Base-by-base conservation (phyloP, 352 stramenopile species). In the Halophytophthora batemanensis region DNA sequence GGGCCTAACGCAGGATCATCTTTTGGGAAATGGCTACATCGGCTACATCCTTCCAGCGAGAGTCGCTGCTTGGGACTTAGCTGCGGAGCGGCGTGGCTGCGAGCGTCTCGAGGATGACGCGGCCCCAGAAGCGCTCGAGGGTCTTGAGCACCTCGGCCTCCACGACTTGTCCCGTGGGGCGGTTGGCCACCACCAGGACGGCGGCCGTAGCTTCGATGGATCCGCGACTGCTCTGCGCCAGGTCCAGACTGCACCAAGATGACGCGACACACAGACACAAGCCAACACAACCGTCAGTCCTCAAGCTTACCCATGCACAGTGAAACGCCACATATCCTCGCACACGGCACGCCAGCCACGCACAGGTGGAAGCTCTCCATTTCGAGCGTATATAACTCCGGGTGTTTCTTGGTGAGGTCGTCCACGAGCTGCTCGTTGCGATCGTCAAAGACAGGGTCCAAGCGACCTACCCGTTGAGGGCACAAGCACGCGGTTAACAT, bases 341-440 rank as follows among this genome's bases (percentile, higher is more conserved):
- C 4, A 6, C 43, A 21, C 2, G 39, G 19, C 21, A 53, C 8
- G 14, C 18, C 18, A 21, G 31, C 13, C 17, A 35, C 70, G 45
- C 50, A 77, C 70, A 90, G 57, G 41, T 86, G 73, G 55, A 87
- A 90, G 1, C 70, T 77, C 56, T 89, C 80, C 80, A 90, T 90
- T 56, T 90, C 77, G 51, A 87, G 60, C 8, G 60, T 82, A 53
- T 69, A 41, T 14, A 79, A 51, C 12, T 56, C 58, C 10, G 71
- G 62, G 41, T 73, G 50, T 3, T 51, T 50, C 23, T 47, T 49
- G 14, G 63, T 31, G 33, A 90, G 51, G 19, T 54, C 35, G 17
- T 59, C 57, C 14, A 85, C 39, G 22, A 89, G 46, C 38, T 64
- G 41, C 28, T 82, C 66, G 55, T 88, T 88, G 45, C 71, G 69